Evolutionary conservation across 2,329 filamentous ascomycete genomes (phyloP).

Genomic region (Diaporthe humulicola): DNA sequence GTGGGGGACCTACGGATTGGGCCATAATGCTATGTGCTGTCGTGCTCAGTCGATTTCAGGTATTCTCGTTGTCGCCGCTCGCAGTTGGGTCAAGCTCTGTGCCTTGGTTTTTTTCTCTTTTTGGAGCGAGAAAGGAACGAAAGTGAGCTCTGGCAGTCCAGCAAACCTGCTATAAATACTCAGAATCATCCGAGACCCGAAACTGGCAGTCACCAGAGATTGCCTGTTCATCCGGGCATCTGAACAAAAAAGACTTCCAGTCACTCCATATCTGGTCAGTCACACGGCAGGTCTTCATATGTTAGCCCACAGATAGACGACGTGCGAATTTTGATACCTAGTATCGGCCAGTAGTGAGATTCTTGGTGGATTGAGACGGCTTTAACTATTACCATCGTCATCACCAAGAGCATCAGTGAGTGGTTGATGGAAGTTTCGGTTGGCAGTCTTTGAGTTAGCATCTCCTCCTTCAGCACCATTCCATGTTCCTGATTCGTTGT

Average conservation of each 20-base stretch:
- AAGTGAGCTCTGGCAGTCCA: background rate
- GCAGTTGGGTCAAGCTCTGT: background rate
- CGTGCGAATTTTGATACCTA: too few relatives aligned
- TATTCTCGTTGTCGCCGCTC: background rate
- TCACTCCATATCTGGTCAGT: background rate
- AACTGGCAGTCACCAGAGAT: background rate
- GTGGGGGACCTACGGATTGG: background rate
- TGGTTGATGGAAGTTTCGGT: background rate
- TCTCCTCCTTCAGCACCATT: too few relatives aligned
- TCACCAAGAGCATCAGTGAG: background rate
- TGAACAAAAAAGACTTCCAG: background rate
- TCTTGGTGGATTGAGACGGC: too few relatives aligned
- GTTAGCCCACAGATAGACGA: too few relatives aligned
- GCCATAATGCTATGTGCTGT: background rate
- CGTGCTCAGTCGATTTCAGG: background rate
- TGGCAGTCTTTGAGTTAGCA: background rate
- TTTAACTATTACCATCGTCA: background rate
- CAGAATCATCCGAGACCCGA: too few relatives aligned
- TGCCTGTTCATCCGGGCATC: too few relatives aligned
- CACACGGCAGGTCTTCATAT: background rate
- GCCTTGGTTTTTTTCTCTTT: background rate
- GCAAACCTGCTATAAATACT: background rate
- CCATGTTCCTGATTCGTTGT: too few relatives aligned
- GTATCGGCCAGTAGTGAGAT: too few relatives aligned
- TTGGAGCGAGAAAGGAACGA: too few relatives aligned